These are phyloP conservation scores for Trichoderma sp. DNA, from an alignment of 2,329 filamentous ascomycete species.

Conservation along the genomic window DNA sequence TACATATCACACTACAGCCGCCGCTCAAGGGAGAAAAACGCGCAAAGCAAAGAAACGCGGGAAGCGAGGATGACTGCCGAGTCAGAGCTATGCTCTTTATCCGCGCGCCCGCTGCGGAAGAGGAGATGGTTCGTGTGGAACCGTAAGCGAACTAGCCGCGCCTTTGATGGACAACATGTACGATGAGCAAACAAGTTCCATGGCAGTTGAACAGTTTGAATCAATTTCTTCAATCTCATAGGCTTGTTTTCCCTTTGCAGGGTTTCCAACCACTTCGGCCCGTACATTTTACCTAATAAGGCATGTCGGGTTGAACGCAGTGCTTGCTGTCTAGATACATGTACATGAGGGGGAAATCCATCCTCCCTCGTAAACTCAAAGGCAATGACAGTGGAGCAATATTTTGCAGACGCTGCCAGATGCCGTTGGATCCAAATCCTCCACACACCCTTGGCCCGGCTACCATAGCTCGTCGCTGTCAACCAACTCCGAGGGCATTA, in stretches of 20 bases:
- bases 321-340: background rate
- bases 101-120: constrained; percentile 3
- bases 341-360: background rate
- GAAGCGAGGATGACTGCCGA: constrained; percentile 17
- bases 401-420: background rate
- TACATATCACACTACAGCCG: constrained; percentile 20
- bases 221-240: background rate
- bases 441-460: background rate
- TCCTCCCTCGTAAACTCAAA: background rate
- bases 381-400: background rate
- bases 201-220: background rate
- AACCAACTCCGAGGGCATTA: constrained; percentile 28
- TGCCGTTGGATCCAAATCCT: background rate
- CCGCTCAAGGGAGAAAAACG: background rate
- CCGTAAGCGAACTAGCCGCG: constrained; percentile 25
- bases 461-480: constrained; percentile 34
- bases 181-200: background rate
- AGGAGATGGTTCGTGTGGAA: background rate
- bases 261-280: background rate
- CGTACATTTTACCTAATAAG: background rate
- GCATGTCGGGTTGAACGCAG: background rate
- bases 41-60: constrained; percentile 7
- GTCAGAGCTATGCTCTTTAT: constrained; percentile 8
- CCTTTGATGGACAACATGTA: background rate
- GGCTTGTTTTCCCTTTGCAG: background rate